Conservation (phyloP, 1,284 basidiomycete species). For the Sanghuangporus sanghuang region DNA sequence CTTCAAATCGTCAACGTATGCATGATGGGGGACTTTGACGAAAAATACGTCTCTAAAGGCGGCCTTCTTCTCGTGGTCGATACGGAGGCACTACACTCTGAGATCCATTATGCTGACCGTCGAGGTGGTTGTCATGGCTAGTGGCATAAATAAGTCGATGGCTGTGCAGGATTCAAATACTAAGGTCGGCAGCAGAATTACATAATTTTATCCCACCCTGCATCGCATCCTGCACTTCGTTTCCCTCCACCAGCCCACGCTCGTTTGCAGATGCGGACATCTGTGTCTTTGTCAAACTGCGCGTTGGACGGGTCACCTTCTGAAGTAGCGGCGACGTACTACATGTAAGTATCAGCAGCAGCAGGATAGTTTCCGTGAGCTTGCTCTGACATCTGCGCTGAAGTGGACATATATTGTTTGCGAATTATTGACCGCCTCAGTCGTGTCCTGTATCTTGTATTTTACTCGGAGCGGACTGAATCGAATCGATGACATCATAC, state of each 20-base stretch:
- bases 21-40: too few relatives aligned
- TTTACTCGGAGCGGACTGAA: not conserved
- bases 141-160: not conserved
- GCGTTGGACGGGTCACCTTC: slow-evolving; percentile 11
- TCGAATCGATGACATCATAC: not conserved
- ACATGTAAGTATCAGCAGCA: not conserved
- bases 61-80: too few relatives aligned
- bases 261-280: slow-evolving; percentile 1
- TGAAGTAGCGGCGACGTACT: slow-evolving; percentile 7
- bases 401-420: not conserved
- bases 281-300: not conserved
- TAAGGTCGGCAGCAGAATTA: too few relatives aligned
- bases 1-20: too few relatives aligned
- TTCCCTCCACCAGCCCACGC: slow-evolving; percentile 13
- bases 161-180: not conserved
- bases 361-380: slow-evolving; percentile 9
- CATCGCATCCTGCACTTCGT: slow-evolving; percentile 11
- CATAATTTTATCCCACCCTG: not conserved
- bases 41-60: too few relatives aligned
- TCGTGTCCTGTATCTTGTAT: not conserved
- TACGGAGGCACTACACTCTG: too few relatives aligned
- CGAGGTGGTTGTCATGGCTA: too few relatives aligned
- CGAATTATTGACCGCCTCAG: too few relatives aligned
- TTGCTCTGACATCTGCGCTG: not conserved
- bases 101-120: too few relatives aligned